Evolutionary conservation across 768 basidiomycete species (phyloP).

Genomic region (Psilocybe sp.): DNA sequence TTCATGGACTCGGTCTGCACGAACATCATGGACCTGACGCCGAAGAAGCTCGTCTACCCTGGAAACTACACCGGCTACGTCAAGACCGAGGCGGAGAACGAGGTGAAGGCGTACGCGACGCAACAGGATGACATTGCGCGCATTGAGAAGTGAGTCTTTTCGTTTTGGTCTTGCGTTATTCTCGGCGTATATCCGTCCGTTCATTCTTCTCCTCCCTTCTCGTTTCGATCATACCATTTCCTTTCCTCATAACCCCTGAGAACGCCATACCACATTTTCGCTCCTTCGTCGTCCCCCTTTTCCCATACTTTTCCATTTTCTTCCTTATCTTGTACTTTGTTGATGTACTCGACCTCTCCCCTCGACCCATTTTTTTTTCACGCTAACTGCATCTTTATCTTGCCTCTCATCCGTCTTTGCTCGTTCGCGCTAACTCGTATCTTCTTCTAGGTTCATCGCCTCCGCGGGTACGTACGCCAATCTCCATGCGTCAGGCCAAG

Average conservation of each 20-base stretch:
- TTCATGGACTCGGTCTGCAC: constrained; percentile 98
- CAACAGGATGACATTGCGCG: constrained; percentile 98
- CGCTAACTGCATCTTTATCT: too few species aligned
- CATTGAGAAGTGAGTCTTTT: constrained; percentile 79
- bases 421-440: constrained; percentile 5
- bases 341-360: too few species aligned
- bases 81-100: constrained; percentile 94
- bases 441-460: constrained; percentile 76
- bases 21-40: constrained; percentile 94
- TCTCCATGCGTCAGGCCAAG: constrained; percentile 96
- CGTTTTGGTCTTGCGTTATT: neutral
- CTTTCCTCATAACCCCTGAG: too few species aligned
- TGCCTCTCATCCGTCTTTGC: too few species aligned
- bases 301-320: too few species aligned
- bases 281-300: too few species aligned
- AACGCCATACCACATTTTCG: too few species aligned
- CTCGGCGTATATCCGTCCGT: too few species aligned
- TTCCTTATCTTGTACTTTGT: too few species aligned
- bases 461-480: constrained; percentile 99
- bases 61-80: constrained; percentile 98
- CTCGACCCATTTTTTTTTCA: too few species aligned
- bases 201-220: too few species aligned
- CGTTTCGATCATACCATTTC: too few species aligned
- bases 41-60: constrained; percentile 90
- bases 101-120: constrained; percentile 98